Conservation (phyloP, 2,329 filamentous ascomycete species). For the Ophiostoma quercus region DNA sequence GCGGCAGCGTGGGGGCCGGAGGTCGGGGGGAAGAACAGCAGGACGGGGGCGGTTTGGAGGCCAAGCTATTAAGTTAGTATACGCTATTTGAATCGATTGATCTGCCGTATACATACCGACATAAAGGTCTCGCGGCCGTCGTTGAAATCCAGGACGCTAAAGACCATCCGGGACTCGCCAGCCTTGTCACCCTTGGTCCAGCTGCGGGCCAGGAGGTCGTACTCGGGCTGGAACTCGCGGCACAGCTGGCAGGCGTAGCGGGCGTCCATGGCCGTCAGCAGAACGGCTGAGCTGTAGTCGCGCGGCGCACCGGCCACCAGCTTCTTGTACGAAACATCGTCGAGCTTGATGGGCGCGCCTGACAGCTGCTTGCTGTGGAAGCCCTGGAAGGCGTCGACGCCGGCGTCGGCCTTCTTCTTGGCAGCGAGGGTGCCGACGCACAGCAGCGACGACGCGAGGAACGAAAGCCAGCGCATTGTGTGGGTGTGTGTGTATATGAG, state of each 20-base stretch:
- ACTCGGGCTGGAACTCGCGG: conserved; percentile 88
- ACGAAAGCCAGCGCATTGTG: conserved; percentile 64
- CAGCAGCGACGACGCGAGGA: conserved; percentile 60
- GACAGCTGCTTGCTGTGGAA: conserved; percentile 64
- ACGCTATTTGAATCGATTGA: not conserved
- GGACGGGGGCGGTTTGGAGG: conserved; percentile 87
- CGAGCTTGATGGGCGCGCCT: conserved; percentile 67
- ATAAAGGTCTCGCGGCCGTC: conserved; percentile 82
- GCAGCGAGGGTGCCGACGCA: conserved; percentile 55
- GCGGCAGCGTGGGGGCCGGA: conserved; percentile 70
- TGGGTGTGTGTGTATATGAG: not conserved
- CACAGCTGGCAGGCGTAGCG: conserved; percentile 84
- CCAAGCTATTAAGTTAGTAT: conserved; percentile 56
- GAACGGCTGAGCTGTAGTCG: conserved; percentile 75
- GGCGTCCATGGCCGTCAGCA: conserved; percentile 79
- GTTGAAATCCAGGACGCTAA: conserved; percentile 79
- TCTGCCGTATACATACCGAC: conserved; percentile 55
- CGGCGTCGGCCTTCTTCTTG: conserved; percentile 45
- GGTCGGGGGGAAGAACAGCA: conserved; percentile 83
- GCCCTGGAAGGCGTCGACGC: conserved; percentile 58
- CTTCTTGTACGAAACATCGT: conserved; percentile 68
- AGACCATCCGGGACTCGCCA: conserved; percentile 66
- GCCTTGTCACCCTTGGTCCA: conserved; percentile 82
- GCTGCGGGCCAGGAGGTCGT: conserved; percentile 77
- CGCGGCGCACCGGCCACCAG: conserved; percentile 68